These are phyloP conservation scores for Thielaviopsis populi DNA, from an alignment of 2,329 filamentous ascomycete species.

Conservation along the genomic window DNA sequence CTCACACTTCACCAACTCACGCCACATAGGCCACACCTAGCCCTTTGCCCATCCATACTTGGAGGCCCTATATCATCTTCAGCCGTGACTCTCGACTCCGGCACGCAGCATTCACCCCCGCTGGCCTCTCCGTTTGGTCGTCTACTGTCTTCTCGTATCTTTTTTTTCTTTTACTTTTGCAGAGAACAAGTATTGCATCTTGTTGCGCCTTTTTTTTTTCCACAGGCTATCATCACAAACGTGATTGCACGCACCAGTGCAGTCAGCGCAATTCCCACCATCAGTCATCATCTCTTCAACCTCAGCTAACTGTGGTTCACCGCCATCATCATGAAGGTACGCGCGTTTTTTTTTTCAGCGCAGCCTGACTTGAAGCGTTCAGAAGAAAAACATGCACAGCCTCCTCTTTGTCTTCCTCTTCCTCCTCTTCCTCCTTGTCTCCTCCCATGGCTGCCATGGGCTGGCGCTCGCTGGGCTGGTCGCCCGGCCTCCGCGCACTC, in stretches of 20 bases:
- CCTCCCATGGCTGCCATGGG: neutral
- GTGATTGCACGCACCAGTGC: neutral
- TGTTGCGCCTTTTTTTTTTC: slow-evolving; percentile 1
- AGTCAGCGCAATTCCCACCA: neutral
- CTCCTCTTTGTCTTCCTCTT: neutral
- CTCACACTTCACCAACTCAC: neutral
- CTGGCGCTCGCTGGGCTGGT: neutral
- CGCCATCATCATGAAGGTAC: slow-evolving; percentile 18
- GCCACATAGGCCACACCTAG: neutral
- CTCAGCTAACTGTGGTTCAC: slow-evolving; percentile 17
- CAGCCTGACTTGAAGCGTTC: slow-evolving; percentile 17
- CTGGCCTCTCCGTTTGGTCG: neutral
- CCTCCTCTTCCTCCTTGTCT: neutral
- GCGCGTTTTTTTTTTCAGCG: slow-evolving; percentile 16
- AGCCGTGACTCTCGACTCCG: too few species aligned
- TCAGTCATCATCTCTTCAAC: slow-evolving; percentile 15
- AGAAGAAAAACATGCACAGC: slow-evolving; percentile 14
- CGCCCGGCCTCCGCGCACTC: neutral
- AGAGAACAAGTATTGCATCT: slow-evolving; percentile 3
- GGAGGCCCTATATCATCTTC: too few species aligned
- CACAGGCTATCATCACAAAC: neutral
- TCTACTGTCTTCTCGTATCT: neutral
- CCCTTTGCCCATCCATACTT: too few species aligned
- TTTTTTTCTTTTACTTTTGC: neutral
- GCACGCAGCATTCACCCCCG: too few species aligned